Base-by-base conservation (phyloP, 2,329 filamentous ascomycete species). In the Cordyceps sp. region DNA sequence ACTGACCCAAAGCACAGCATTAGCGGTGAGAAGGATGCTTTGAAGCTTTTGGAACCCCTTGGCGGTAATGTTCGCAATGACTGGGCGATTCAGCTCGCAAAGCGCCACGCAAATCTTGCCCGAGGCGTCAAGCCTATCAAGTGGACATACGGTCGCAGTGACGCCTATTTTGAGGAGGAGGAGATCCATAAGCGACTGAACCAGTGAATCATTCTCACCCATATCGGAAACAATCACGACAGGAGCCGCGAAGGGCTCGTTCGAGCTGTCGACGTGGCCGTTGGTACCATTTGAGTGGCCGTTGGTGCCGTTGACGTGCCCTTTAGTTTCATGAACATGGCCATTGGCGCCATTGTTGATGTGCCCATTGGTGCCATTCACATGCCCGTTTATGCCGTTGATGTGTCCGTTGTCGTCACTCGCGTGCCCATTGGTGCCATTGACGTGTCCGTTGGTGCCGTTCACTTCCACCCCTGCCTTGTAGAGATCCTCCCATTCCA, bases 401-500 rank as follows among this genome's bases (percentile, higher is more conserved):
- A 12, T 9, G 14, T 29, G 27, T 19, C 24, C 19, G 17, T 19
- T 28, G 9, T 4, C 6, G 7, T 18, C 17, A 2, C 6, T 30
- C 29, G 32, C 19, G 6, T 36, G 31, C 3, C 33, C 36, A 16
- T 37, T 40, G 12, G 15, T n/a, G 4, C 36, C 33, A 10, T 37
- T 40, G 13, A 24, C 27, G 10, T 29, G 27, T 4, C 27, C 27
- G n/a, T 20, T 29, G 12, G 10, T 29, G 10, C 27, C 16, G 7
- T 29, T 29, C 9, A n/a, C 19, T 17, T 26, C 10, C 15, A 5
- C 25, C 6, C 16, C 22, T n/a, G 5, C 10, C 15, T 26, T 16
- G 22, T 10, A 31, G 7, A 59, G 37, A 4, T 53, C 50, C 37
- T 63, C 57, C 61, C 61, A 65, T 15, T 57, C 44, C 13, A 62